Evolutionary conservation across 106 monocot species (phyloP), one percentile per base, ranked within the genome.

Genomic region (Dendrobium huoshanense): DNA sequence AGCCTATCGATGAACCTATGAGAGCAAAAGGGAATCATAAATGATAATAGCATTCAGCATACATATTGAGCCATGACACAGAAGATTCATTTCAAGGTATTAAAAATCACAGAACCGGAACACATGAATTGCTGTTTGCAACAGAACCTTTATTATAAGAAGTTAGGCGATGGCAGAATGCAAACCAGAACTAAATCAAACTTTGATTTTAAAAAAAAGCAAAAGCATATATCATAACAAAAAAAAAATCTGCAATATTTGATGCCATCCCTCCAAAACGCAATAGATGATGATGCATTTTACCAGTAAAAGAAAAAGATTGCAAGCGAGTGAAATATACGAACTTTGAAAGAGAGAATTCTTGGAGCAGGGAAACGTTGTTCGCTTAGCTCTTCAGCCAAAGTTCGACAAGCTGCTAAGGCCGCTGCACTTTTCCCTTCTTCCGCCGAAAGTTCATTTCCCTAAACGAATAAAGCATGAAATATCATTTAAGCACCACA

Each of bases 321-420:
- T 10, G 37, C 37, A 70, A 80, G 25, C 19, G 75, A 73, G 51
- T 75, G n/a, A 47, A 84, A 31, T 33, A 61, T 72, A 78, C 83
- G 33, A 29, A 99, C 99, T 84, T 93, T 95, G 82, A 95, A 99
- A 20, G 95, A 78, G 81, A 99, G 95, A 83, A 95, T 99, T 78
- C 93, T 80, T 1, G 99, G 99, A 83, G 99, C 99, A 40, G 99
- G 99, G 77, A 99, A 95, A 3, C 95, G 95, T 44, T 88, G 81
- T 79, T 95, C 95, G 27, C 90, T 95, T 20, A 99, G 82, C 73
- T 99, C 99, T 59, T 99, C 99, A 5, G 95, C 99, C 83, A 99
- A 87, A 22, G 99, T 99, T 81, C 87, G 89, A 79, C 95, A 99
- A 86, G 98, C 98, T 48, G 98, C 98, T 86, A 99, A 93, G 80